phyloP scores from a whole-genome alignment of 306 rosid species.

The Sindora glabra region DNA sequence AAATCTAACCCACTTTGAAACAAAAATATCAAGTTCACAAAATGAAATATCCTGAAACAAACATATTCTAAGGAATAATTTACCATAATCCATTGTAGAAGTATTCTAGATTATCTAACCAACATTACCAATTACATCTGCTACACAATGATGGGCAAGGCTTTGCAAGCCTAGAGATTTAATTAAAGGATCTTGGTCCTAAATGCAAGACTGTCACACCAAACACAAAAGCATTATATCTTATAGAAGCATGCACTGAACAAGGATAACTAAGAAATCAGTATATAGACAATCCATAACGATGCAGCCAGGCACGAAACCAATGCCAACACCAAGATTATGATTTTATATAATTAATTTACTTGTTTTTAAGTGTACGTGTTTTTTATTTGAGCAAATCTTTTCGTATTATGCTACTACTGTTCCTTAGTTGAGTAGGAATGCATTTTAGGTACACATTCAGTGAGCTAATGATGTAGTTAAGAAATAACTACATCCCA shows the following conservation, averaged over 20 bases:
- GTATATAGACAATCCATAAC: conserved; percentile 38
- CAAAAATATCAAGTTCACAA: conserved; percentile 9
- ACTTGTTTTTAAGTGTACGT: no score
- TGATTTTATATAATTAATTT: no score
- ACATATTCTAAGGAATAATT: not conserved
- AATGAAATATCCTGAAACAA: not conserved
- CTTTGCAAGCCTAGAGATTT: conserved; percentile 92
- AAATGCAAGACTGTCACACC: conserved; percentile 70
- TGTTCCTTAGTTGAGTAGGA: no score
- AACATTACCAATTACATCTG: conserved; percentile 77
- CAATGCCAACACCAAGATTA: conserved; percentile 91
- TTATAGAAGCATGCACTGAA: conserved; percentile 18
- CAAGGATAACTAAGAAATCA: conserved; percentile 19
- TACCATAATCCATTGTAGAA: not conserved
- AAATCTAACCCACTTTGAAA: no score
- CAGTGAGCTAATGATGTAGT: no score
- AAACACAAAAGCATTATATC: conserved; percentile 18
- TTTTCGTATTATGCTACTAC: no score
- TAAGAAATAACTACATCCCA: no score
- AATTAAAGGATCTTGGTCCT: conserved; percentile 57
- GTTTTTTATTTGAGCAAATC: no score
- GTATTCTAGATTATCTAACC: not conserved
- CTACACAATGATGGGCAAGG: conserved; percentile 90
- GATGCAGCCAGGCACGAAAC: conserved; percentile 91
- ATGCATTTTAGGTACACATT: no score